These are phyloP conservation scores for Salix caprea DNA, from an alignment of 345 rosid species.

Conservation along the genomic window DNA sequence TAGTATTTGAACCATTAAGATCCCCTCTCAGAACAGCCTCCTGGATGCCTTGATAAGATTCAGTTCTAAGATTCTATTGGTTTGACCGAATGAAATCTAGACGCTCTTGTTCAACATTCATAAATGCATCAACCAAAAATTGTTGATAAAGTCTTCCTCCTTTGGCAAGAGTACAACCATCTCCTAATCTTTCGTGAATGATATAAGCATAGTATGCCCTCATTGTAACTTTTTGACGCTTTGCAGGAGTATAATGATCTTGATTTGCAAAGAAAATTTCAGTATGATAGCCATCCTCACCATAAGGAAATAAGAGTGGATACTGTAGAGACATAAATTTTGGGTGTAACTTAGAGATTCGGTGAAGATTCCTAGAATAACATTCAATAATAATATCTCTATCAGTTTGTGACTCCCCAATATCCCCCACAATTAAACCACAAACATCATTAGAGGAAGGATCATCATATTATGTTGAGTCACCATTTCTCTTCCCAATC, in stretches of 20 bases:
- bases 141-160: background rate
- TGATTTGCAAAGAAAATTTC: background rate
- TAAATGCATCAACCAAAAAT: background rate
- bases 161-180: fast-evolving
- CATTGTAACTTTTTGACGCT: background rate
- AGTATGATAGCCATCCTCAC: background rate
- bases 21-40: background rate
- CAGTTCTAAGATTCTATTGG: background rate
- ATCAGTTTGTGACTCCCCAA: background rate
- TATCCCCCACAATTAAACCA: background rate
- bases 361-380: fast-evolving
- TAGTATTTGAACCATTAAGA: fast-evolving
- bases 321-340: background rate
- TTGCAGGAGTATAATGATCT: background rate
- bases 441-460: background rate
- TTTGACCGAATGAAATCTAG: background rate
- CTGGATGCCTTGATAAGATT: background rate
- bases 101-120: background rate
- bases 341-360: background rate
- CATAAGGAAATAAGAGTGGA: background rate
- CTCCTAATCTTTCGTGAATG: background rate
- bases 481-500: background rate
- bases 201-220: background rate
- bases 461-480: background rate
- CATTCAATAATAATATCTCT: background rate